Evolutionary conservation across 1,284 basidiomycete species (phyloP).

Genomic region (Puccinia triticina): DNA sequence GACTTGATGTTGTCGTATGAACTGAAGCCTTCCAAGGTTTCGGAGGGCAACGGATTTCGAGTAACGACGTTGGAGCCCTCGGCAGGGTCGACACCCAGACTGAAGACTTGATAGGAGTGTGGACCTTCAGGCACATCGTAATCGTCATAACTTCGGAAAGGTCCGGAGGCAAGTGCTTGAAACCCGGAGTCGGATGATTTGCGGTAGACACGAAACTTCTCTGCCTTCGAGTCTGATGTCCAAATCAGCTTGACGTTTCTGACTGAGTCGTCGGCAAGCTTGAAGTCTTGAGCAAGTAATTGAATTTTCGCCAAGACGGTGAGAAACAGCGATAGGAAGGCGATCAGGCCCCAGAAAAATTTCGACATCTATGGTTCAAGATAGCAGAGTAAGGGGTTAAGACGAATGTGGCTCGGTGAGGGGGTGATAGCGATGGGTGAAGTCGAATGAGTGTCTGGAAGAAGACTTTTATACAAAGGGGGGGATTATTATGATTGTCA

Average conservation of each 20-base stretch:
- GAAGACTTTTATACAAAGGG: not conserved
- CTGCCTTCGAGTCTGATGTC: not conserved
- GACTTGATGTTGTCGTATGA: slow-evolving; percentile 6
- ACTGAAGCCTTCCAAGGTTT: not conserved
- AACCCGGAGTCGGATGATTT: not conserved
- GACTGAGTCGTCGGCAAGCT: not conserved
- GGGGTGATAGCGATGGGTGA: not conserved
- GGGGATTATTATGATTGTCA: not conserved
- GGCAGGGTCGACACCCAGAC: not conserved
- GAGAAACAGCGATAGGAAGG: not conserved
- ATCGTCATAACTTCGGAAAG: not conserved
- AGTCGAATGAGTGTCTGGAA: not conserved
- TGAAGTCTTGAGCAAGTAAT: not conserved
- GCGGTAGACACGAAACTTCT: not conserved
- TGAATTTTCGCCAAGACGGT: slow-evolving; percentile 5
- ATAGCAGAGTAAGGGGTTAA: not conserved
- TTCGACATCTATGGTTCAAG: not conserved
- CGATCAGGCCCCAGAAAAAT: not conserved
- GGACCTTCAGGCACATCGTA: slow-evolving; percentile 16
- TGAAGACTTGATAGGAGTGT: not conserved
- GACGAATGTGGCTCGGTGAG: not conserved
- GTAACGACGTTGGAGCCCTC: not conserved
- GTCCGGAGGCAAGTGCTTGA: not conserved
- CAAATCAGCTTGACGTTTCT: slow-evolving; percentile 17
- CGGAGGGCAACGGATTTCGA: not conserved